Percentiles rank a stretch among this genome's conserved stretches.
phyloP scores from a whole-genome alignment of 306 rosid genomes.

The Betula pendula region DNA sequence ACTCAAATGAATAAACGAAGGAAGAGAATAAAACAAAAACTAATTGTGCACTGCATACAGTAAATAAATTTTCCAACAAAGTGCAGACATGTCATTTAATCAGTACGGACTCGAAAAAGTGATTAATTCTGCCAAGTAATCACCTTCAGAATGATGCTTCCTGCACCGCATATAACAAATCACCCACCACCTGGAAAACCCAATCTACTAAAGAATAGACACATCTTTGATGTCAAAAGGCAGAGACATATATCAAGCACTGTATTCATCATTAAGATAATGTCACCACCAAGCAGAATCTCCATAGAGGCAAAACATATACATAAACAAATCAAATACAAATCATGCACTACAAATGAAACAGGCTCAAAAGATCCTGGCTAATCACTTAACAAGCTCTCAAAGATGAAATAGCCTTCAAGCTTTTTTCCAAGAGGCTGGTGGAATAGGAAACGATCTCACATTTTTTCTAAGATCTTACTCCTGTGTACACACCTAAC shows the following conservation, averaged over 20 bases:
- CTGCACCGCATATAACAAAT: too few species aligned
- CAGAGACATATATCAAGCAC: neutral
- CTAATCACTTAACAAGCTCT: neutral
- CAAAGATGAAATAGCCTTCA: neutral
- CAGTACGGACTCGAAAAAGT: neutral
- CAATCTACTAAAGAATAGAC: neutral
- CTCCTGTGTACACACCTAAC: neutral
- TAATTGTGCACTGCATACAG: too few species aligned
- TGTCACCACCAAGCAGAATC: neutral
- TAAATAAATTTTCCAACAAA: neutral
- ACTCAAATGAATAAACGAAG: too few species aligned
- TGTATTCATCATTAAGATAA: neutral
- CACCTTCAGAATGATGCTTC: neutral
- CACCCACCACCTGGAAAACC: neutral
- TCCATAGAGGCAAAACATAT: neutral
- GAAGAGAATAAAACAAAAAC: too few species aligned
- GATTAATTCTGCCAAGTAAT: neutral
- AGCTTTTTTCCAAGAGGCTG: neutral
- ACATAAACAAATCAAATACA: neutral
- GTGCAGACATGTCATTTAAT: neutral
- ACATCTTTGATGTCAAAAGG: neutral
- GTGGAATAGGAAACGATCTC: neutral
- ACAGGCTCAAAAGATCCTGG: neutral
- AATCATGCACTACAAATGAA: neutral
- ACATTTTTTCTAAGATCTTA: neutral